Percentiles rank a stretch among this genome's conserved stretches.
Evolutionary conservation across 2,329 filamentous ascomycete genomes (phyloP).

Genomic region (Ceratocystis ficicola): DNA sequence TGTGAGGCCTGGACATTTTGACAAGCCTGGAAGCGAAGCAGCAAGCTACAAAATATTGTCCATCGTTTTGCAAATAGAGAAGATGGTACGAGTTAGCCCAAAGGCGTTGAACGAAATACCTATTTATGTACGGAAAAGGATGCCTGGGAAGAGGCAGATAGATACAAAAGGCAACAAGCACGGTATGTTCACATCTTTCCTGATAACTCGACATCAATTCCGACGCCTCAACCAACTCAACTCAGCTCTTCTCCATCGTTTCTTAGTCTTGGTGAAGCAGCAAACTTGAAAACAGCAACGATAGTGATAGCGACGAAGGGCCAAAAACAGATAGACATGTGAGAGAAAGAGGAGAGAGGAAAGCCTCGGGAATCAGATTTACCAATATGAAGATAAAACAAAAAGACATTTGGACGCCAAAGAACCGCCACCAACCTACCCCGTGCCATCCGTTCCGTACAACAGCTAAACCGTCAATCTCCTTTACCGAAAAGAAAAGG

Average conservation of each 20-base stretch:
- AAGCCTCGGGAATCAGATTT: slow-evolving; percentile 8
- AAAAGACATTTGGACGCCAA: slow-evolving; percentile 16
- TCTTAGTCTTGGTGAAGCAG: background rate
- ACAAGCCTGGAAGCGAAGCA: too few species aligned
- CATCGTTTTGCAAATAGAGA: too few species aligned
- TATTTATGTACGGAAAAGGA: too few species aligned
- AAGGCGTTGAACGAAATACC: too few species aligned
- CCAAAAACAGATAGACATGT: background rate
- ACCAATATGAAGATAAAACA: background rate
- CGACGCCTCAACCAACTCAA: too few species aligned
- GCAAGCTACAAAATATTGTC: too few species aligned
- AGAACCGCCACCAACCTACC: background rate
- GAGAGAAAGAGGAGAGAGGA: slow-evolving; percentile 7
- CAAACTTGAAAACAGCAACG: background rate
- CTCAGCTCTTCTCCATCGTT: too few species aligned
- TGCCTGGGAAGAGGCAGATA: too few species aligned
- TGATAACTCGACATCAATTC: too few species aligned
- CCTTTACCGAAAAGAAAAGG: background rate
- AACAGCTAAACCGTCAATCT: background rate
- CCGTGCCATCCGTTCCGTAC: background rate
- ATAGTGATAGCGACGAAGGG: background rate
- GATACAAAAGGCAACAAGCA: background rate
- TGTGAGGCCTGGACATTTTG: too few species aligned
- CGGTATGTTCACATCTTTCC: background rate
- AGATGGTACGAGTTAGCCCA: too few species aligned